A percentile compares a stretch with the other conserved stretches of the same genome.
These are phyloP conservation scores for Penicillium griseofulvum DNA, from an alignment of 2,329 filamentous ascomycete genomes.

Conservation along the genomic window DNA sequence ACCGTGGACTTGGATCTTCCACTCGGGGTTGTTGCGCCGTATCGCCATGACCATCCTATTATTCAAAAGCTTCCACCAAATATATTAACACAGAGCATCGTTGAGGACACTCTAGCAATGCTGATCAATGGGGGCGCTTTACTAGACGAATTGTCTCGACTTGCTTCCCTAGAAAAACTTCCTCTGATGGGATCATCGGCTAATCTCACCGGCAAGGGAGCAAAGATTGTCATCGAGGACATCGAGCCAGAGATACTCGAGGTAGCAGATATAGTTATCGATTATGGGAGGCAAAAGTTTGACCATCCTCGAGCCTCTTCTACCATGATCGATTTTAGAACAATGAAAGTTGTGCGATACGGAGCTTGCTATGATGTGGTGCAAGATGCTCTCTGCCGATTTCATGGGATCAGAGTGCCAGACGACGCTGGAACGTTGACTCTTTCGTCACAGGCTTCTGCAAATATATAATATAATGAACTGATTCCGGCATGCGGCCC, in stretches of 20 bases:
- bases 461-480: background rate
- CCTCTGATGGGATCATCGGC: conserved; percentile 32
- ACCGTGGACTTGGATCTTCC: conserved; percentile 28
- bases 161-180: conserved; percentile 21
- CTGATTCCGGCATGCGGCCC: too few relatives aligned
- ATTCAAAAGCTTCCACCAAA: conserved; percentile 18
- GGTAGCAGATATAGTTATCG: conserved; percentile 31
- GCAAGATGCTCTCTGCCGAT: conserved; percentile 23
- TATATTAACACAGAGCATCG: conserved; percentile 15
- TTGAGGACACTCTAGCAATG: conserved; percentile 28
- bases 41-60: conserved; percentile 22
- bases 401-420: conserved; percentile 18
- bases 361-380: conserved; percentile 33
- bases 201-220: conserved; percentile 32
- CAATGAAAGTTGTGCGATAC: conserved; percentile 25
- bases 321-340: conserved; percentile 31
- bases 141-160: conserved; percentile 26
- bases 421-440: conserved; percentile 18
- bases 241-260: conserved; percentile 30
- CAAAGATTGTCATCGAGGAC: conserved; percentile 28
- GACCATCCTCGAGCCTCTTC: conserved; percentile 25
- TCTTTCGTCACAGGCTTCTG: conserved; percentile 4
- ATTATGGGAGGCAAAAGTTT: conserved; percentile 32
- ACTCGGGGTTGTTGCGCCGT: conserved; percentile 26
- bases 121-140: conserved; percentile 28